Evolutionary conservation across 371 early-diverging fungal genomes (phyloP), one percentile per base, ranked within the genome.

Genomic region (Basidiobolus meristosporus): DNA sequence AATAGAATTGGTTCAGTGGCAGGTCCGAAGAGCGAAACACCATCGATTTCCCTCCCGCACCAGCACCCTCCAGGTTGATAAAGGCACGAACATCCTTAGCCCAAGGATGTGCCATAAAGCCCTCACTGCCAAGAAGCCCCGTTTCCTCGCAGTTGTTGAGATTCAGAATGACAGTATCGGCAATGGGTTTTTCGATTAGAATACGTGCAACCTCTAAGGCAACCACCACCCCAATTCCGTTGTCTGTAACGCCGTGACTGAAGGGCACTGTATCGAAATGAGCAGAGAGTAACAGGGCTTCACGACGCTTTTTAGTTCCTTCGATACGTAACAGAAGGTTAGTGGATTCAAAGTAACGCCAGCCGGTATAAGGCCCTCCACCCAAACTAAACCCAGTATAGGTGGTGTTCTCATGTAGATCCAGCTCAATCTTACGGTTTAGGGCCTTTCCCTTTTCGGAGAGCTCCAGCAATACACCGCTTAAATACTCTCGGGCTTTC

Each of bases 81-180:
- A 86, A 87, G 0, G 75, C 65, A 34, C 70, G 67, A 34, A 85
- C 68, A 16, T 73, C 50, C 15, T 57, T 45, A 23, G 70, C 71
- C 85, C 84, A 85, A n/a, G 77, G 76, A 50, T 90, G 89, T 11
- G 63, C 52, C 31, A 77, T 54, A 51, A 89, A 83, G 1, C 73
- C 59, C 7, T 56, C 48, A 0, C 76, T 80, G 12, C 90, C 91
- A 39, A 72, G 52, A 15, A 82, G 52, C 0, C 82, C 86, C 35
- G 66, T 59, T 53, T 91, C 91, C 50, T 91, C 91, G 23, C 73
- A 76, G 47, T 86, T 82, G 52, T 86, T 85, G 39, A 89, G 79
- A 52, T 82, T 67, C 51, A 91, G 71, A 16, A 91, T 63, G 38
- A 85, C 63, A 12, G 63, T 61, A 40, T 66, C 56, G 34, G n/a